Percentiles rank a stretch among this genome's conserved stretches.
phyloP scores from a whole-genome alignment of 257 asterid species.

The Cruciata laevipes region DNA sequence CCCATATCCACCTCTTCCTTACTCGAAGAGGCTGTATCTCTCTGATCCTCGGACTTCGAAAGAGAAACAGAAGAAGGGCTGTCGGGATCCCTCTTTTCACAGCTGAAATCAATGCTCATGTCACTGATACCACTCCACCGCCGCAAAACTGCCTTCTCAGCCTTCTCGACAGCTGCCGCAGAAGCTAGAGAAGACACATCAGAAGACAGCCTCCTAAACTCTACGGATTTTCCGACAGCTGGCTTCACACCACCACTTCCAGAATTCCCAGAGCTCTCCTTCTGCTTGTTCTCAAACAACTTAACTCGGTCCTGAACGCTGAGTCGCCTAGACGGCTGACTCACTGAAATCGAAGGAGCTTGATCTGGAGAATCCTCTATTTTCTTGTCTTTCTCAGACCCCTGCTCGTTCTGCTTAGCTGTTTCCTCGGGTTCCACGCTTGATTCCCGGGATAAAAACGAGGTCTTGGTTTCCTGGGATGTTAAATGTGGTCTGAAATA shows the following conservation, averaged over 20 bases:
- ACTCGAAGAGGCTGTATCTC: slow-evolving; percentile 29
- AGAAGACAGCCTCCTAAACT: slow-evolving; percentile 68
- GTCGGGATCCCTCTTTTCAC: slow-evolving; percentile 64
- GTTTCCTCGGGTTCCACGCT: slow-evolving; percentile 23
- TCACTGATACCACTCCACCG: slow-evolving; percentile 95
- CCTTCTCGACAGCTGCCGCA: slow-evolving; percentile 52
- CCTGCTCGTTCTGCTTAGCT: slow-evolving; percentile 10
- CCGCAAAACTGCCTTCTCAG: slow-evolving; percentile 64
- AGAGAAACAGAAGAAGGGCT: slow-evolving; percentile 35
- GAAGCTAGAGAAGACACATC: slow-evolving; percentile 42
- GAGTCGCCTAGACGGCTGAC: slow-evolving; percentile 61
- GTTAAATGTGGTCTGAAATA: background rate
- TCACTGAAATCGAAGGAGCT: slow-evolving; percentile 28
- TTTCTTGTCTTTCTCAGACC: slow-evolving; percentile 15
- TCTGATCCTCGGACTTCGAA: slow-evolving; percentile 36
- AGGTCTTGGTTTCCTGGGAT: slow-evolving; percentile 4
- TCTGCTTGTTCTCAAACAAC: slow-evolving; percentile 84
- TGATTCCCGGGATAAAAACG: slow-evolving; percentile 19
- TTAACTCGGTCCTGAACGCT: slow-evolving; percentile 90
- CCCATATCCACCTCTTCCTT: slow-evolving; percentile 21
- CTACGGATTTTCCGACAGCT: slow-evolving; percentile 47
- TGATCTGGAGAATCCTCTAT: slow-evolving; percentile 20
- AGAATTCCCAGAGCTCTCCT: slow-evolving; percentile 65
- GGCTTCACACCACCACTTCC: slow-evolving; percentile 60
- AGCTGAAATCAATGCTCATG: slow-evolving; percentile 83